Evolutionary conservation across 2,329 filamentous ascomycete species (phyloP).

Genomic region (Huntiella abstrusa): DNA sequence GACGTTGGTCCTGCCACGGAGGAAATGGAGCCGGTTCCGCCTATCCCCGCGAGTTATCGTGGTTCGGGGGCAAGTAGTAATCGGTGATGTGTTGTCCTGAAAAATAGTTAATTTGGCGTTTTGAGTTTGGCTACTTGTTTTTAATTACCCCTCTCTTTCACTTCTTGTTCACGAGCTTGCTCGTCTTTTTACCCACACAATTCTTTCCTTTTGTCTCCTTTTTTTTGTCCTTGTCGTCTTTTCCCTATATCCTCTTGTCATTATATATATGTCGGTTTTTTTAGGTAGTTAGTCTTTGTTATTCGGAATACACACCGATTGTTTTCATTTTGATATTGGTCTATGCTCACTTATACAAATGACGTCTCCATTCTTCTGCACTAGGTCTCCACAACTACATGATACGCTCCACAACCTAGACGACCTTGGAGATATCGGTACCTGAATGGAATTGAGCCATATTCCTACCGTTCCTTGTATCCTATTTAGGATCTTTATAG

Average conservation of each 20-base stretch:
- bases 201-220: not conserved
- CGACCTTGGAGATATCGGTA: too few relatives aligned
- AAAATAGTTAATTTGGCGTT: too few relatives aligned
- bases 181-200: conserved; percentile 1
- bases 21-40: not conserved
- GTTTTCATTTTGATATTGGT: not conserved
- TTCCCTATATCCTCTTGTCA: not conserved
- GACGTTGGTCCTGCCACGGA: conserved; percentile 26
- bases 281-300: not conserved
- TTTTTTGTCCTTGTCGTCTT: not conserved
- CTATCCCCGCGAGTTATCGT: not conserved
- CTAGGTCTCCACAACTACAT: too few relatives aligned
- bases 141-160: not conserved
- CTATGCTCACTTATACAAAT: not conserved
- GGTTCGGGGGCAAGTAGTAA: not conserved
- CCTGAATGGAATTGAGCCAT: too few relatives aligned
- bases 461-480: too few relatives aligned
- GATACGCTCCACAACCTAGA: too few relatives aligned
- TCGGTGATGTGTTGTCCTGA: not conserved
- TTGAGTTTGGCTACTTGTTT: not conserved
- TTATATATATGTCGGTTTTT: not conserved
- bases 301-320: conserved; percentile 5
- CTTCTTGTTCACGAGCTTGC: not conserved
- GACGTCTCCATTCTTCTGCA: too few relatives aligned
- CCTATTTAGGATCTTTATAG: too few relatives aligned